Evolutionary conservation across 2,329 filamentous ascomycete genomes (phyloP).

Genomic region (Pseudogymnoascus verrucosus): DNA sequence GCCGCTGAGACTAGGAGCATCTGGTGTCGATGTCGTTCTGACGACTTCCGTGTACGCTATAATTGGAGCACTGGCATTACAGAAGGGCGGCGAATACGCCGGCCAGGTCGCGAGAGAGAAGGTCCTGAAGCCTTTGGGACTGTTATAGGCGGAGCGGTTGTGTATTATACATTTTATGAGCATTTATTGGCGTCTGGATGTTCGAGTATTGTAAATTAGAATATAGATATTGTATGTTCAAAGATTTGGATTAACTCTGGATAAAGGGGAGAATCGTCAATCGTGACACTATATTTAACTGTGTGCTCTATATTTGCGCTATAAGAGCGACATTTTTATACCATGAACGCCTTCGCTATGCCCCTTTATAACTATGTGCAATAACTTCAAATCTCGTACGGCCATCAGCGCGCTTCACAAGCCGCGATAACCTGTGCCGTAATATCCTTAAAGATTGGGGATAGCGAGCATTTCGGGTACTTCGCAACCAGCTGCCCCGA

Average conservation of each 20-base stretch:
- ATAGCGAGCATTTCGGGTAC: conserved; percentile 64
- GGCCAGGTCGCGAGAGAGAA: conserved; percentile 67
- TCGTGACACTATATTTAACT: background rate
- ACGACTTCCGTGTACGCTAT: conserved; percentile 76
- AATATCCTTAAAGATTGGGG: conserved; percentile 59
- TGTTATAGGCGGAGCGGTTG: conserved; percentile 21
- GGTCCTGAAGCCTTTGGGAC: conserved; percentile 26
- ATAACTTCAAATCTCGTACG: background rate
- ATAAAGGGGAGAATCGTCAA: background rate
- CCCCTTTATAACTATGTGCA: background rate
- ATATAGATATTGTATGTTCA: conserved; percentile 3
- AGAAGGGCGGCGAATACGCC: conserved; percentile 73
- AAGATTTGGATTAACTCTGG: background rate
- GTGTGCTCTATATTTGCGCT: background rate
- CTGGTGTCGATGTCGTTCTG: conserved; percentile 68
- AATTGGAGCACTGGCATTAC: conserved; percentile 80
- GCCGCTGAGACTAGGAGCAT: conserved; percentile 60
- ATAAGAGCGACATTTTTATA: background rate
- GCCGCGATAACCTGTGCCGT: conserved; percentile 42
- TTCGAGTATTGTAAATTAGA: conserved; percentile 25
- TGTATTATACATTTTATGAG: conserved; percentile 9
- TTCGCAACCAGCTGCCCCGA: conserved; percentile 55
- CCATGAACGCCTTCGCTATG: conserved; percentile 6
- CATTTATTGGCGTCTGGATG: conserved; percentile 14
- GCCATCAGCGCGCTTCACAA: conserved; percentile 15